phyloP scores from a whole-genome alignment of 768 basidiomycete species.

The Chalciporus pseudorubinellus region DNA sequence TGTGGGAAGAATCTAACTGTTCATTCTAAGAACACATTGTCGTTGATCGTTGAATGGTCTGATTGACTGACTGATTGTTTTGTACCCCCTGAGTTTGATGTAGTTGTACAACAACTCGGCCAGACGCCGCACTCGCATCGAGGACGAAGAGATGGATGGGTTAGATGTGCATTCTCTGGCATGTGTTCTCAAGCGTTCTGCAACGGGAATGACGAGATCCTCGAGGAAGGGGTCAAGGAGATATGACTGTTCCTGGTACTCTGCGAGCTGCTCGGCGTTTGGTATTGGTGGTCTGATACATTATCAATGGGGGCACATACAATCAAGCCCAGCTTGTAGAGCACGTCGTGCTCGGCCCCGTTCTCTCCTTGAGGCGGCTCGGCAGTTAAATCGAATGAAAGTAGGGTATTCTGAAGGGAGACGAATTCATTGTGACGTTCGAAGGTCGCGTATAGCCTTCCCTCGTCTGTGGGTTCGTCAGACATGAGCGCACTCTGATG shows the following conservation, averaged over 20 bases:
- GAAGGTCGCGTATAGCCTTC: constrained; percentile 52
- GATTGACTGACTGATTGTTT: constrained; percentile 75
- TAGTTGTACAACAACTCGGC: constrained; percentile 71
- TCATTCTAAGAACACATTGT: constrained; percentile 18
- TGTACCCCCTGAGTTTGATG: constrained; percentile 86
- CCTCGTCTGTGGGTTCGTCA: constrained; percentile 41
- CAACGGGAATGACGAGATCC: constrained; percentile 69
- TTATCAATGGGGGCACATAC: constrained; percentile 39
- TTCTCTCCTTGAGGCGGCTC: constrained; percentile 45
- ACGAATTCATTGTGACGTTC: constrained; percentile 62
- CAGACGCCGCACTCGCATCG: constrained; percentile 48
- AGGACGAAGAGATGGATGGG: constrained; percentile 26
- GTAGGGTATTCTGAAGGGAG: constrained; percentile 48
- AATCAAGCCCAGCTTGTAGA: constrained; percentile 46
- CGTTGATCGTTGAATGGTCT: constrained; percentile 1
- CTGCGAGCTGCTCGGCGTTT: constrained; percentile 56
- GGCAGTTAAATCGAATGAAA: constrained; percentile 44
- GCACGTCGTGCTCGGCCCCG: constrained; percentile 38
- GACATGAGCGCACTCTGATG: constrained; percentile 30
- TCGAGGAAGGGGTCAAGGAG: constrained; percentile 90
- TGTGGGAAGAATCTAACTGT: constrained; percentile 94
- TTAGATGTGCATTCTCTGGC: constrained; percentile 41
- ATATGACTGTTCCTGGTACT: constrained; percentile 92
- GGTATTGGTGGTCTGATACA: not conserved
- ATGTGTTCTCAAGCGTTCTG: constrained; percentile 58